Conservation (phyloP, 2,329 filamentous ascomycete species). For the Sclerotinia spermophila region DNA sequence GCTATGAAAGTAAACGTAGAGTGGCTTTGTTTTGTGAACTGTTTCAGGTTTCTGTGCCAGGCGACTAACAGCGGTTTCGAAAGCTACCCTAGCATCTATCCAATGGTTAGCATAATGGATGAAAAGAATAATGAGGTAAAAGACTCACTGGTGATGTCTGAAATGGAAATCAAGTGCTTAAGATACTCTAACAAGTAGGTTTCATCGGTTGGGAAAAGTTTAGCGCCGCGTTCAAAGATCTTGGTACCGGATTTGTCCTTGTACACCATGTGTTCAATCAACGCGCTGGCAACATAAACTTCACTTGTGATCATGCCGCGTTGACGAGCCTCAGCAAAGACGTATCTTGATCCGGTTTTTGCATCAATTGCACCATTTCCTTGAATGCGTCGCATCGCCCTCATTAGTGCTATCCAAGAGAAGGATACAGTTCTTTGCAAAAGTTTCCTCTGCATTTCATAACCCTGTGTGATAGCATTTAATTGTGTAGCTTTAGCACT, state of each 20-base stretch:
- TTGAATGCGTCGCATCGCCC: slow-evolving; percentile 90
- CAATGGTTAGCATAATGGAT: slow-evolving; percentile 24
- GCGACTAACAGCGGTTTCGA: slow-evolving; percentile 87
- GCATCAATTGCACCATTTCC: slow-evolving; percentile 60
- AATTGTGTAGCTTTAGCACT: slow-evolving; percentile 57
- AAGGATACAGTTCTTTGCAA: slow-evolving; percentile 85
- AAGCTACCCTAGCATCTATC: slow-evolving; percentile 86
- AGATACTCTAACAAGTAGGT: slow-evolving; percentile 92
- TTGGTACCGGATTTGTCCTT: slow-evolving; percentile 89
- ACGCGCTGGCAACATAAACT: slow-evolving; percentile 87
- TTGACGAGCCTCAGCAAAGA: slow-evolving; percentile 85
- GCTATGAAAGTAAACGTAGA: slow-evolving; percentile 90
- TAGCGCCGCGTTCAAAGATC: slow-evolving; percentile 92
- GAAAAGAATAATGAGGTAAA: neutral
- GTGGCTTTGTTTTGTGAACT: slow-evolving; percentile 70
- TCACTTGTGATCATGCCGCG: slow-evolving; percentile 87
- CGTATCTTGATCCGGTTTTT: slow-evolving; percentile 67
- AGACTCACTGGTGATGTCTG: slow-evolving; percentile 84
- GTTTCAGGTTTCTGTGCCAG: slow-evolving; percentile 74
- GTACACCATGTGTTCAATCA: slow-evolving; percentile 94
- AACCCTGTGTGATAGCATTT: slow-evolving; percentile 60
- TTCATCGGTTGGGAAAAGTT: slow-evolving; percentile 90
- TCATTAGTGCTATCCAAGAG: slow-evolving; percentile 91
- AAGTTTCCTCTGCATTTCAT: slow-evolving; percentile 67
- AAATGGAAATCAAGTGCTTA: slow-evolving; percentile 87